These are phyloP conservation scores for Malus hybrid DNA, from an alignment of 331 rosid genomes.

Conservation along the genomic window DNA sequence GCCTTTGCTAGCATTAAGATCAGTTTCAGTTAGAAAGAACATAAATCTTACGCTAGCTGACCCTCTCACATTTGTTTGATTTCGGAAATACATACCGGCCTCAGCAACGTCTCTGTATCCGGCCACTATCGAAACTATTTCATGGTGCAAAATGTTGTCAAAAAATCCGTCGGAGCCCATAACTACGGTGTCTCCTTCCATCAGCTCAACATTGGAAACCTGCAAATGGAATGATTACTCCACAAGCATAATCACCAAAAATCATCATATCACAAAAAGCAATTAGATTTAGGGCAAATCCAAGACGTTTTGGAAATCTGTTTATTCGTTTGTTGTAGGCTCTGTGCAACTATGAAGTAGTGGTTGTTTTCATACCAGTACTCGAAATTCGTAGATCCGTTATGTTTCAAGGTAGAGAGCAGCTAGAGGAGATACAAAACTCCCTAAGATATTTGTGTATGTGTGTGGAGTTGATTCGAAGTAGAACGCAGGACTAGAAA, in stretches of 20 bases:
- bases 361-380: background rate
- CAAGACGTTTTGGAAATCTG: background rate
- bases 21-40: constrained; percentile 10
- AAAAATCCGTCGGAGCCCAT: constrained; percentile 87
- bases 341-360: constrained; percentile 38
- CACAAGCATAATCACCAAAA: background rate
- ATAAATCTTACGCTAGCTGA: background rate
- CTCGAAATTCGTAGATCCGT: background rate
- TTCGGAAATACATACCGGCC: constrained; percentile 52
- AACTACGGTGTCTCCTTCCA: constrained; percentile 67
- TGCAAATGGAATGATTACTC: constrained; percentile 18
- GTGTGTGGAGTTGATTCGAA: background rate
- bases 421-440: background rate
- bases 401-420: background rate
- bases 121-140: constrained; percentile 40
- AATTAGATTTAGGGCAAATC: no score
- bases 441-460: background rate
- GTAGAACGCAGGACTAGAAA: background rate
- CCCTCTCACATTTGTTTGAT: background rate
- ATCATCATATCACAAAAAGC: background rate
- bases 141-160: constrained; percentile 71
- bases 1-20: constrained; percentile 76
- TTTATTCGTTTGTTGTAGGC: constrained; percentile 58
- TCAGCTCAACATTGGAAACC: constrained; percentile 59
- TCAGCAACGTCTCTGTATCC: constrained; percentile 48